phyloP scores from a whole-genome alignment of 768 basidiomycete species.

The Holtermanniella nyarrowii region DNA sequence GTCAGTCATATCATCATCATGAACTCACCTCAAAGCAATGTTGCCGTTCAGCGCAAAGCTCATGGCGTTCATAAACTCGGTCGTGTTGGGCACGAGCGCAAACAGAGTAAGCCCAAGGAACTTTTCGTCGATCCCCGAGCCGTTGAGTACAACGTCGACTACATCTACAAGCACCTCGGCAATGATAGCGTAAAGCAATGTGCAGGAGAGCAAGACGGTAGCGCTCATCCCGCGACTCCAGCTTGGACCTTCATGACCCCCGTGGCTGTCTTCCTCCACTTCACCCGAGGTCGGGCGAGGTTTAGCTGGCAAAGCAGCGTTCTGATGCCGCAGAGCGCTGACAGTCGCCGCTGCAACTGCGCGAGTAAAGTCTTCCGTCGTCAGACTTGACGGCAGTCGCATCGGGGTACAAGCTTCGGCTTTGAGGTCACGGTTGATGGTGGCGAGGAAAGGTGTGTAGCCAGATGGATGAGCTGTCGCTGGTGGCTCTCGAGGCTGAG shows the following conservation, averaged over 20 bases:
- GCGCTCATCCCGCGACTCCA: conserved; percentile 89
- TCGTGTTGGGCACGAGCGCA: conserved; percentile 94
- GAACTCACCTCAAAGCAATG: conserved; percentile 76
- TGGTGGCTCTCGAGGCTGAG: not conserved
- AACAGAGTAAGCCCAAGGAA: conserved; percentile 94
- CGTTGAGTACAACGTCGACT: conserved; percentile 83
- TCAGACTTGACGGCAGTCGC: conserved; percentile 55
- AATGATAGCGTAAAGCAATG: conserved; percentile 84
- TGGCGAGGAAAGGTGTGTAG: conserved; percentile 36
- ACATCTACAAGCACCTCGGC: conserved; percentile 92
- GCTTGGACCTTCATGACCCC: conserved; percentile 87
- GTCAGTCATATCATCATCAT: not conserved
- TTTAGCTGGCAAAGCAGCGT: conserved; percentile 14
- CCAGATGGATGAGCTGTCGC: conserved; percentile 35
- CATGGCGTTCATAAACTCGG: conserved; percentile 99
- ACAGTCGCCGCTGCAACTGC: conserved; percentile 92
- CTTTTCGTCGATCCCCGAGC: conserved; percentile 90
- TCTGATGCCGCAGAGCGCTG: conserved; percentile 64
- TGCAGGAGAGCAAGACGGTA: conserved; percentile 78
- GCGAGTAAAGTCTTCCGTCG: conserved; percentile 79
- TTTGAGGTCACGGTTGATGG: conserved; percentile 20
- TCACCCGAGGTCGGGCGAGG: conserved; percentile 42
- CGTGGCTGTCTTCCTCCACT: conserved; percentile 50
- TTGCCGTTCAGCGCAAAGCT: conserved; percentile 95
- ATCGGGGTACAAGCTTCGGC: conserved; percentile 28